Evolutionary conservation across 2,329 filamentous ascomycete species (phyloP), one percentile per base, ranked within the genome.

Genomic region (Cordyceps pruinosa): DNA sequence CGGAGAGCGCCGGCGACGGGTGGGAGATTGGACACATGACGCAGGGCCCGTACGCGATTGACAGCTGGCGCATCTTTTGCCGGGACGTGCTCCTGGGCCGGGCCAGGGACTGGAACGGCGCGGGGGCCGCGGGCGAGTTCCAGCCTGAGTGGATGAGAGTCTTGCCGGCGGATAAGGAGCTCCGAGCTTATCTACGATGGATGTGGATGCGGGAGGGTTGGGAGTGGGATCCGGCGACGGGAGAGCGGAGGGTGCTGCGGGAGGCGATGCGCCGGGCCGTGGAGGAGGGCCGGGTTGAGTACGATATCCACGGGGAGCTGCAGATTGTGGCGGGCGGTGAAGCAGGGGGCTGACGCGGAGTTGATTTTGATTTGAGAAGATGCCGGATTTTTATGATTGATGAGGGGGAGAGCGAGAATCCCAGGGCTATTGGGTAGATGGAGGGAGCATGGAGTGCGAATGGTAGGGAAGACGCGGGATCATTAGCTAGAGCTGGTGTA

Each of bases 1-100:
- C 23, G 8, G 23, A 41, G 15, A 58, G 62, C 32, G 30, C 26
- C 26, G 64, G 67, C 19, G 75, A 77, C 12, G 80, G 82, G 0
- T 95, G 90, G 85, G 92, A 97, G 66, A 88, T 96, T 59, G 90
- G 87, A 0, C 89, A 96, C 69, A 75, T 97, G 58, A 91, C 90
- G 0, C 85, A 89, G 55, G 89, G 91, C 17, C 78, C 84, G 1
- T 97, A 97, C 69, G 88, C 90, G 0, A 76, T 93, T 49, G 92
- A 97, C 70, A 92, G 88, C 66, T 97, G 90, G 89, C 84, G 92
- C 3, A 96, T 97, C 61, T 97, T 97, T 70, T 96, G 90, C 68
- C 83, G 92, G 2, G 92, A 97, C 68, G 77, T 80, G 32, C 70
- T 96, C 25, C 80, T 91, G 8, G 86, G 84, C 0, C 70, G 85